Conservation (phyloP, 768 basidiomycete species). For the Mycena crocata region DNA sequence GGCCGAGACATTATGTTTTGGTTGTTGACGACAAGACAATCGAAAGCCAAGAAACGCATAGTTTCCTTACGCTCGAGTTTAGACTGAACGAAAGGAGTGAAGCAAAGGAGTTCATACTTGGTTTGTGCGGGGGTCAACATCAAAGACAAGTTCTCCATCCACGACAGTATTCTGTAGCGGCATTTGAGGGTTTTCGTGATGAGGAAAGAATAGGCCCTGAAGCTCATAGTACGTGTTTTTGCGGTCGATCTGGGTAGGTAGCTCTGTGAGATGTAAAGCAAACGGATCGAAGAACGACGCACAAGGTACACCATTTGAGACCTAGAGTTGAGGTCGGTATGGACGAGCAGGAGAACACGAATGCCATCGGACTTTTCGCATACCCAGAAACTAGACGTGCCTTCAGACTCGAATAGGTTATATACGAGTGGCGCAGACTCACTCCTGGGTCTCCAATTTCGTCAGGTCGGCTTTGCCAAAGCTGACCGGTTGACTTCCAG, state of each 20-base stretch:
- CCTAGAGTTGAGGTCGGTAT: constrained; percentile 62
- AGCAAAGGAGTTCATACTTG: constrained; percentile 57
- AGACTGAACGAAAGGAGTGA: constrained; percentile 11
- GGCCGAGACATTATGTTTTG: constrained; percentile 89
- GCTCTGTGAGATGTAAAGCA: constrained; percentile 8
- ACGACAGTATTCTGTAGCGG: constrained; percentile 85
- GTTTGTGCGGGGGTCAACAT: constrained; percentile 82
- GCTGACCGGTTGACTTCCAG: constrained; percentile 96
- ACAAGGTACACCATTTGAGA: constrained; percentile 83
- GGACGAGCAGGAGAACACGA: constrained; percentile 87
- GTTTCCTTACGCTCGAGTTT: constrained; percentile 60
- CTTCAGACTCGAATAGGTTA: constrained; percentile 9
- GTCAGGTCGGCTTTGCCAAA: constrained; percentile 78
- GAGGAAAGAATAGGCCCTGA: constrained; percentile 88
- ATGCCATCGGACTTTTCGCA: constrained; percentile 99
- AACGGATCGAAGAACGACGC: constrained; percentile 40
- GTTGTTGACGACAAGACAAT: constrained; percentile 88
- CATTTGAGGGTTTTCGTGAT: constrained; percentile 75
- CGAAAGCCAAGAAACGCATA: constrained; percentile 88
- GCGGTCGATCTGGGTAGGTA: constrained; percentile 83
- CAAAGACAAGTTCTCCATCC: constrained; percentile 95
- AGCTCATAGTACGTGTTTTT: constrained; percentile 88
- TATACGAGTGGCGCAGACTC: constrained; percentile 38
- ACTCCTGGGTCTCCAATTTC: constrained; percentile 89
- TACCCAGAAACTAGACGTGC: constrained; percentile 88